phyloP scores from a whole-genome alignment of 2,329 filamentous ascomycete genomes.

The Fusarium temperatum region DNA sequence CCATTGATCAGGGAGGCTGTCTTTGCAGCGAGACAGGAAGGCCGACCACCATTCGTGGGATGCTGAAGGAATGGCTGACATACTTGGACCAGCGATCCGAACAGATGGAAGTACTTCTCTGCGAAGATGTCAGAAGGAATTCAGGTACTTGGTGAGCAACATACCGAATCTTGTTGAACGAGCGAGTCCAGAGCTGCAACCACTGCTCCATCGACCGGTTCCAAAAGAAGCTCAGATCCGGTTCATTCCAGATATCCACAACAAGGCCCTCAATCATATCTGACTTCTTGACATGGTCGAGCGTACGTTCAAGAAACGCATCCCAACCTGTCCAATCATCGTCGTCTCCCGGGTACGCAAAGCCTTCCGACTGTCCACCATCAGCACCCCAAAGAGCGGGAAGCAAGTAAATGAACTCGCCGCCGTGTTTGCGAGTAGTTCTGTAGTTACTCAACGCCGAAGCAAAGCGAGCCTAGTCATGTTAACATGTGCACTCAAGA shows the following conservation, averaged over 20 bases:
- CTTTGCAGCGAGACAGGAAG: not conserved
- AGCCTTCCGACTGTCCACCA: constrained; percentile 48
- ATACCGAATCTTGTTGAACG: constrained; percentile 29
- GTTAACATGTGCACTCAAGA: rapidly evolving
- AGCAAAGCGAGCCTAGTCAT: not conserved
- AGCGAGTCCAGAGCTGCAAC: constrained; percentile 23
- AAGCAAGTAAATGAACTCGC: constrained; percentile 55
- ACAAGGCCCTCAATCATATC: constrained; percentile 50
- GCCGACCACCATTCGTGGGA: constrained; percentile 14
- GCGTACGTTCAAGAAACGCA: constrained; percentile 50
- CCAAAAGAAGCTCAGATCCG: constrained; percentile 49
- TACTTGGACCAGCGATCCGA: constrained; percentile 14
- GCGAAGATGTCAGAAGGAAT: rapidly evolving
- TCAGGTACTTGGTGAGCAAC: rapidly evolving
- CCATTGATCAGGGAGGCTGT: constrained; percentile 10
- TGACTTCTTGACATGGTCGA: constrained; percentile 51
- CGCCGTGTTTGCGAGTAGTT: constrained; percentile 46
- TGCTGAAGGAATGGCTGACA: not conserved
- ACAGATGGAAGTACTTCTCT: not conserved
- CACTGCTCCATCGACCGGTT: constrained; percentile 22
- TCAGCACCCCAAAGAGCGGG: constrained; percentile 61
- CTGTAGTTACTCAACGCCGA: constrained; percentile 22
- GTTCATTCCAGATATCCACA: constrained; percentile 65
- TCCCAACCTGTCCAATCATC: constrained; percentile 58
- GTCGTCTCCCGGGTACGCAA: constrained; percentile 58